These are phyloP conservation scores for Silene uniflora DNA, from an alignment of 148 eudicot species.

Conservation along the genomic window DNA sequence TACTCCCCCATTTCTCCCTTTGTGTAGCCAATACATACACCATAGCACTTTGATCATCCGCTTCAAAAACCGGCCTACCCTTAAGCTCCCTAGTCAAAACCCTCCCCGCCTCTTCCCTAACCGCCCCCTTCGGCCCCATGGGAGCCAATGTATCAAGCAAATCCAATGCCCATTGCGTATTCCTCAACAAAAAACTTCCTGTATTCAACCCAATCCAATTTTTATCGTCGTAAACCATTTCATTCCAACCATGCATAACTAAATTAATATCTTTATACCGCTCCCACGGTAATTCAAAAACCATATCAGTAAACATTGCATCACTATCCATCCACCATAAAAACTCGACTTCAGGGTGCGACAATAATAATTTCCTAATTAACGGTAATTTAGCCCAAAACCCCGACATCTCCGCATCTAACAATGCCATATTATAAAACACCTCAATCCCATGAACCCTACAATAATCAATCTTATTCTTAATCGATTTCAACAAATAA, in stretches of 20 bases:
- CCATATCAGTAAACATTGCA: conserved; percentile 87
- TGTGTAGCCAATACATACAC: conserved; percentile 54
- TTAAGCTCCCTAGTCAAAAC: conserved; percentile 54
- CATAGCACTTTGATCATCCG: conserved; percentile 84
- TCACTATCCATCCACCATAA: conserved; percentile 95
- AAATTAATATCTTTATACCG: conserved; percentile 52
- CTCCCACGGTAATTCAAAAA: conserved; percentile 66
- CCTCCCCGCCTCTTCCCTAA: conserved; percentile 61
- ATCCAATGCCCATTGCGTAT: conserved; percentile 71
- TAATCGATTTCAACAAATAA: conserved; percentile 66
- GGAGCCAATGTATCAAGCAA: conserved; percentile 67
- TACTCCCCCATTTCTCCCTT: conserved; percentile 63
- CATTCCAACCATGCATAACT: conserved; percentile 71
- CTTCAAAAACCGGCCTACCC: conserved; percentile 69
- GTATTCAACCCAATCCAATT: conserved; percentile 82
- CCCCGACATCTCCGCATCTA: conserved; percentile 75
- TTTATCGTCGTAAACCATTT: conserved; percentile 65
- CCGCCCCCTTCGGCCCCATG: conserved; percentile 64
- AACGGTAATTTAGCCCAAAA: conserved; percentile 75
- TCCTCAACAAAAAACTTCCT: conserved; percentile 65
- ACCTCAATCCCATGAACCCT: conserved; percentile 71
- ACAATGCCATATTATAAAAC: conserved; percentile 62
- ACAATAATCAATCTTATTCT: conserved; percentile 86
- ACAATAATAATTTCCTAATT: conserved; percentile 55
- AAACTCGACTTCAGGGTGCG: conserved; percentile 74